Evolutionary conservation across 495 filamentous ascomycete species (phyloP), one percentile per base, ranked within the genome.

Genomic region (Tetracladium marchalianum): DNA sequence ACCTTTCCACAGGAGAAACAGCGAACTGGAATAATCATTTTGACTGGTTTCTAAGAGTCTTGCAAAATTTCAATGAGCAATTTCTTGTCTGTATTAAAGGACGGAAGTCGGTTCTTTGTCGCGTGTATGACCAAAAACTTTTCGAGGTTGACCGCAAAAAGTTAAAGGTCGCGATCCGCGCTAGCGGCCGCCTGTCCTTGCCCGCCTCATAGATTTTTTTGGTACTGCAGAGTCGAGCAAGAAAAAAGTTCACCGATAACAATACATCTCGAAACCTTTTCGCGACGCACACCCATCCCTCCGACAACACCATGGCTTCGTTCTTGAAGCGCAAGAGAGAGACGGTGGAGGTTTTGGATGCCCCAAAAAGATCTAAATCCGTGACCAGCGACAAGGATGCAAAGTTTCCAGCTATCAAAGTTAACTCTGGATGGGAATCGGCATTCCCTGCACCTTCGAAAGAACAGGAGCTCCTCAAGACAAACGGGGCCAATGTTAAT

Each of bases 1-100:
- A 95, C 92, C 84, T 97, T 98, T 60, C 92, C 92, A 62, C 92
- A 98, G 42, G 92, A 96, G 70, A 98, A 98, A 69, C 92, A 98
- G 50, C 92, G 85, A 51, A 98, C 83, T 1, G 92, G 92, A 56
- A 98, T 96, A 64, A 98, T 98, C 92, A 98, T 98, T 40, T 65
- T 78, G 68, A 35, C 16, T 11, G 43, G 22, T 27, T 11, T 35
- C 5, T 18, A 11, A 16, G 31, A 31, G 15, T 27, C 24, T 42
- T 11, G 17, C 19, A 5, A 24, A 31, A n/a, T 42, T 16, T 10
- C 35, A 38, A 15, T 8, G 8, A 13, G 13, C 35, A 38, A 27
- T 27, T 27, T 27, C 22, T 27, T 27, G 22, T 27, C 7, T 7
- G 7, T 3, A 7, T 27, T 3, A 7, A 27, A 27, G 22, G 22